A percentile compares a stretch with the other conserved stretches of the same genome.
These are phyloP conservation scores for Pichia sp. DNA, from an alignment of 1,139 yeast genomes.

Conservation along the genomic window DNA sequence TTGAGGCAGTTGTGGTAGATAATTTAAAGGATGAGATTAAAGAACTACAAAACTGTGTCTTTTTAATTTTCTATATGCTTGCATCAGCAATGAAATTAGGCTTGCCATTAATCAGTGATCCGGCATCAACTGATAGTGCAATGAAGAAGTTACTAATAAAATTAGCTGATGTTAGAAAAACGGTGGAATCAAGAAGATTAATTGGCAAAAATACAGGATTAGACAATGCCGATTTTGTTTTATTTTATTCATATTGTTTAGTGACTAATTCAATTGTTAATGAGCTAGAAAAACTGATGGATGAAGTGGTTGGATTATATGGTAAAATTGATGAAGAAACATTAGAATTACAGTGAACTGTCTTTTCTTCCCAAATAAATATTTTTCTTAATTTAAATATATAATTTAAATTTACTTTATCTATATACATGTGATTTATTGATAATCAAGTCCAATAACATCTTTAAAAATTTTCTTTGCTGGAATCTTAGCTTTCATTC, in stretches of 20 bases:
- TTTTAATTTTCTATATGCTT: constrained; percentile 68
- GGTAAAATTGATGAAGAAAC: constrained; percentile 39
- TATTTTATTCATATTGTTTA: constrained; percentile 67
- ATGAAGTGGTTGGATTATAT: constrained; percentile 48
- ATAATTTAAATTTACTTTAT: too few relatives aligned
- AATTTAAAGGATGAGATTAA: constrained; percentile 53
- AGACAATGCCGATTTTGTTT: constrained; percentile 64
- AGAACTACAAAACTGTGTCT: constrained; percentile 67
- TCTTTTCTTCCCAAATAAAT: too few relatives aligned
- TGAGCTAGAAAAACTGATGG: constrained; percentile 55
- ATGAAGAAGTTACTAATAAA: constrained; percentile 63
- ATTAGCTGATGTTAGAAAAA: constrained; percentile 45
- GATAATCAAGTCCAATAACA: constrained; percentile 46
- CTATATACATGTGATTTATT: constrained; percentile 11
- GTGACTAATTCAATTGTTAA: constrained; percentile 64
- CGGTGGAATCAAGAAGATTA: constrained; percentile 17
- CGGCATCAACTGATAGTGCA: constrained; percentile 75
- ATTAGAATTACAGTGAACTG: constrained; percentile 24
- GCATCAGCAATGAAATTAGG: constrained; percentile 73
- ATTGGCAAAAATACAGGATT: constrained; percentile 28
- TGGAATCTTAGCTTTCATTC: constrained; percentile 77
- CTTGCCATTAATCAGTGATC: constrained; percentile 68
- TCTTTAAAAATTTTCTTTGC: constrained; percentile 74
- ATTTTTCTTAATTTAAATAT: too few relatives aligned
- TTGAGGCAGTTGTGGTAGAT: constrained; percentile 51